phyloP scores from a whole-genome alignment of 331 rosid species.

The Quercus phellos region DNA sequence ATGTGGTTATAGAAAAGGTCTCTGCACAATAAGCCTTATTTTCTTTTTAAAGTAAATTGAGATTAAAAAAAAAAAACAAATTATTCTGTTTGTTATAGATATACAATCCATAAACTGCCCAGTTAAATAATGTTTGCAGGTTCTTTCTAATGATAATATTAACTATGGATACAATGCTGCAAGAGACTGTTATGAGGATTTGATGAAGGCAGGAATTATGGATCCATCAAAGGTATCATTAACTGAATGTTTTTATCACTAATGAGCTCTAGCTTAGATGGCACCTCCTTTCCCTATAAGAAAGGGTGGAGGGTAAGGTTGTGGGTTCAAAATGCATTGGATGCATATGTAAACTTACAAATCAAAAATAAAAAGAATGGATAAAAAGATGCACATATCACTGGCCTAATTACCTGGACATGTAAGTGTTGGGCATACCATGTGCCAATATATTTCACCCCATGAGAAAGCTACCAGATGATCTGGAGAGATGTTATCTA shows the following conservation, averaged over 20 bases:
- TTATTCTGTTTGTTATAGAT: background rate
- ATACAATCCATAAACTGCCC: slow-evolving; percentile 16
- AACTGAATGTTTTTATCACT: slow-evolving; percentile 10
- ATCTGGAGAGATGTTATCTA: background rate
- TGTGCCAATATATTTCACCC: background rate
- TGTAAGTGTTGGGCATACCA: background rate
- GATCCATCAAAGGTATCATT: slow-evolving; percentile 81
- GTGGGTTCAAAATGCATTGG: too few species aligned
- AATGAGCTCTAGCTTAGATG: too few species aligned
- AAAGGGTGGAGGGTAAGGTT: too few species aligned
- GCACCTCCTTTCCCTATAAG: too few species aligned
- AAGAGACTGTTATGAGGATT: slow-evolving; percentile 71
- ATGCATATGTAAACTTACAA: slow-evolving; percentile 30
- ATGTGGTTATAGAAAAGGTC: slow-evolving; percentile 73
- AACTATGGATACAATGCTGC: slow-evolving; percentile 86
- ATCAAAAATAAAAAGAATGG: slow-evolving; percentile 52
- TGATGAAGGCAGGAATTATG: slow-evolving; percentile 78
- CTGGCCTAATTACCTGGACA: background rate
- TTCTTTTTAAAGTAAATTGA: background rate
- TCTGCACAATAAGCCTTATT: slow-evolving; percentile 22
- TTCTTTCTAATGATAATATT: slow-evolving; percentile 45
- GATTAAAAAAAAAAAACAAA: background rate
- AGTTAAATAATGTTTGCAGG: slow-evolving; percentile 35
- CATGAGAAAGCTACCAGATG: background rate
- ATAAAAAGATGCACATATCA: slow-evolving; percentile 5